Evolutionary conservation across 768 basidiomycete genomes (phyloP).

Genomic region (Boletellus sp.): DNA sequence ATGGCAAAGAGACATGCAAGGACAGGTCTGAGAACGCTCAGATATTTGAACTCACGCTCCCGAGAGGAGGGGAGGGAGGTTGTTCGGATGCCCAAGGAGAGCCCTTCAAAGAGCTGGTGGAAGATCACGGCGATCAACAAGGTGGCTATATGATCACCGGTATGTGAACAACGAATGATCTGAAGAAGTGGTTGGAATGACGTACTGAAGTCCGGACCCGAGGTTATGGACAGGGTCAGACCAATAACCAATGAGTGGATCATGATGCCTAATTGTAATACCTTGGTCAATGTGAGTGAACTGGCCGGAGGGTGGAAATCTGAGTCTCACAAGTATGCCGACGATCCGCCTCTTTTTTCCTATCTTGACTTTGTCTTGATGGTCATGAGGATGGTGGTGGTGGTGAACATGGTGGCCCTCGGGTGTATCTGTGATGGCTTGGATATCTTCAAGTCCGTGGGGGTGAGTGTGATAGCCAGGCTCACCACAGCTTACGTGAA

Average conservation of each 20-base stretch:
- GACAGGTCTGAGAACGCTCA: slow-evolving; percentile 44
- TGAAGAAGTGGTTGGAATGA: slow-evolving; percentile 10
- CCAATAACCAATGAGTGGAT: slow-evolving; percentile 80
- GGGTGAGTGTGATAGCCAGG: slow-evolving; percentile 4
- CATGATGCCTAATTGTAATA: slow-evolving; percentile 83
- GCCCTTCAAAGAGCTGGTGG: slow-evolving; percentile 82
- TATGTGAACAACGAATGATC: slow-evolving; percentile 1
- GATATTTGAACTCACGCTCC: slow-evolving; percentile 17
- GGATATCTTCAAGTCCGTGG: slow-evolving; percentile 6
- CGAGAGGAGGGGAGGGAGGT: slow-evolving; percentile 53
- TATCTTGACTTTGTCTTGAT: slow-evolving; percentile 30
- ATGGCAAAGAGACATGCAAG: slow-evolving; percentile 65
- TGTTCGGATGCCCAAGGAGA: slow-evolving; percentile 79
- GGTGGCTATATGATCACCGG: slow-evolving; percentile 44
- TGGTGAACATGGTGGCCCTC: slow-evolving; percentile 2
- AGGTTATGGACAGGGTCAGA: slow-evolving; percentile 66
- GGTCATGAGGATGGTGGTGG: background rate
- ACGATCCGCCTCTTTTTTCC: slow-evolving; percentile 65
- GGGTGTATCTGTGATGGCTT: background rate
- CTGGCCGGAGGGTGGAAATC: background rate
- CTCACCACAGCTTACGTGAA: slow-evolving; percentile 3
- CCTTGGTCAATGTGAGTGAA: slow-evolving; percentile 37
- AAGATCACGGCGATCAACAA: slow-evolving; percentile 73
- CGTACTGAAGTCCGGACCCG: slow-evolving; percentile 69
- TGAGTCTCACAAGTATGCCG: slow-evolving; percentile 56